Percentiles rank a stretch among this genome's conserved stretches.
phyloP scores from a whole-genome alignment of 306 rosid species.

The Ormosia emarginata region DNA sequence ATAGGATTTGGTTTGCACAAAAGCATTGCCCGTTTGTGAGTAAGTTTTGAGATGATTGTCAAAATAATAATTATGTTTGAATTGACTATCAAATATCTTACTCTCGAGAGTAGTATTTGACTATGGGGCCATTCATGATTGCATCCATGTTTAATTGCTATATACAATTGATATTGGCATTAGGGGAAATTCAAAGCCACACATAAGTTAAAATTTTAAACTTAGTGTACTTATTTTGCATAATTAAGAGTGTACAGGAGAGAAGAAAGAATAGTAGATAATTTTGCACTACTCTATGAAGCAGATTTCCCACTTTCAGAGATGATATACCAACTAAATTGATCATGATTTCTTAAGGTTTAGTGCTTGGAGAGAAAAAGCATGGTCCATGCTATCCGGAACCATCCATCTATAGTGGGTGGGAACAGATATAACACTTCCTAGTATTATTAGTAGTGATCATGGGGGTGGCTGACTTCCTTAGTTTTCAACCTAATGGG shows the following conservation, averaged over 20 bases:
- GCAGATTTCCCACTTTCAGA: constrained; percentile 7
- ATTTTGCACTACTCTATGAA: neutral
- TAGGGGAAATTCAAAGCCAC: neutral
- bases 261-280: neutral
- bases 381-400: neutral
- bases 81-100: too few species aligned
- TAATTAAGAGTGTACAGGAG: too few species aligned
- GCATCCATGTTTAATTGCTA: neutral
- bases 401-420: neutral
- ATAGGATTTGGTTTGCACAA: too few species aligned
- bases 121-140: neutral
- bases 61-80: too few species aligned
- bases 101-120: neutral
- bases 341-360: neutral
- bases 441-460: neutral
- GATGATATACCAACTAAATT: constrained; percentile 10
- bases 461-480: neutral
- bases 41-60: too few species aligned
- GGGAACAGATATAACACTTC: neutral
- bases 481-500: neutral
- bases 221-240: neutral
- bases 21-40: too few species aligned
- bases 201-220: neutral
- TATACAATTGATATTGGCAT: neutral
- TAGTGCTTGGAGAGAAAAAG: neutral